Evolutionary conservation across 176 grass and related monocot genomes (phyloP), one percentile per base, ranked within the genome.

Genomic region (Tillandsia leiboldiana): DNA sequence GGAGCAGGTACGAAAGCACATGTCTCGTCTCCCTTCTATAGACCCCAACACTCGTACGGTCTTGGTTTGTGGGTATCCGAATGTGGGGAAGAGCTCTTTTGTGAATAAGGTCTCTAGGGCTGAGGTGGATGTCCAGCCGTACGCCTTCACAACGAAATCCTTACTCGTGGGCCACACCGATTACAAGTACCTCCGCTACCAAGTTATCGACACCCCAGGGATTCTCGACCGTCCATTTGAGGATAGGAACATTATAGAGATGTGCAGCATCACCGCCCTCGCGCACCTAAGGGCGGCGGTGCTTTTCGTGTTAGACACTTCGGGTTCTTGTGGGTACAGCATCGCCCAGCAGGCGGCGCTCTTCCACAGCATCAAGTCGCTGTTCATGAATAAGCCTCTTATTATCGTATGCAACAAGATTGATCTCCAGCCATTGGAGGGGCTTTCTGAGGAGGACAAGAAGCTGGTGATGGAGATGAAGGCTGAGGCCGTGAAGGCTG

Each of bases 121-220:
- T 48, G 88, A 91, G 76, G 88, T 91, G 15, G 88, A 91, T 10
- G 88, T 91, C 53, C 88, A 85, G 68, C 83, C 83, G 9, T 85
- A 81, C 69, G 83, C 83, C 22, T 85, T 85, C 51, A 85, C 83
- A 14, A 85, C 83, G 2, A 85, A 80, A 24, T 76, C 77, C 11
- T 52, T 85, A 12, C 77, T 80, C 49, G 83, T 92, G 65, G 89
- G 89, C 47, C 89, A 92, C 76, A 87, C 89, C 8, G 89, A 92
- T 83, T 92, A 92, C 70, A 92, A 88, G 69, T 92, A 87, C 51
- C 77, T 92, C 29, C 75, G 82, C 8, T 92, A 92, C 77, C 89
- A 92, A 66, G 89, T 92, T 51, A 88, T 92, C 3, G 89, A 92
- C 80, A 92, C 89, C 54, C 89, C 89, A 18, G 89, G 89, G 47